Base-by-base conservation (phyloP, 257 asterid species). In the Salvia rosmarinus region DNA sequence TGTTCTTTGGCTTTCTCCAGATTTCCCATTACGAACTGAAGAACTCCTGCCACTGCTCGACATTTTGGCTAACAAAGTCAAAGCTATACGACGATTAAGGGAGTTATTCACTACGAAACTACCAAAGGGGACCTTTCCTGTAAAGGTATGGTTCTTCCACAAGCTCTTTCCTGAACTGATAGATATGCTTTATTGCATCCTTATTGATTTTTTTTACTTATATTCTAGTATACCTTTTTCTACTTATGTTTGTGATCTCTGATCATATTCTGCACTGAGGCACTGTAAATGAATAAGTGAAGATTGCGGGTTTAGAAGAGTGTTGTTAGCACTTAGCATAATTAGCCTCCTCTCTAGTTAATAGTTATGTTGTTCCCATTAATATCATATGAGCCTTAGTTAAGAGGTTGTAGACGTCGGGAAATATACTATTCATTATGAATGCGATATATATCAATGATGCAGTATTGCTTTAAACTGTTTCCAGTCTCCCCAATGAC, bases 1-100 rank as follows among this genome's bases (percentile, higher is more conserved):
- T n/a, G 62, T 88, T 78, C 92, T 94, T 23, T 94, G 97, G 96
- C 96, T 94, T 63, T 87, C 97, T 42, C 96, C 97, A 2, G 89
- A 94, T 80, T 94, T 94, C 76, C 97, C 95, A 0, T 79, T 94
- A 59, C 82, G 77, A 80, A 87, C 96, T 34, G 98, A 94, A 64
- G 97, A 94, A 74, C 86, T 94, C 61, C 82, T 94, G 49, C 98
- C 98, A 10, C 83, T 94, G 80, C 98, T 94, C 37, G 98, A 94
- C 80, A 94, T 94, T 78, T 83, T 94, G 51, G 98, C 97, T 3
- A 91, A 94, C 78, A 94, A 94, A 84, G 98, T 94, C 67, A 94
- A 94, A 79, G 98, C 97, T 43, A 82, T 94, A 62, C 82, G 97
- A 9, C 81, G 98, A 64, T 74, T 94, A 70, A 86, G 96, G 82